These are phyloP conservation scores for Solanum paucissectum DNA, from an alignment of 257 asterid genomes.

Conservation along the genomic window DNA sequence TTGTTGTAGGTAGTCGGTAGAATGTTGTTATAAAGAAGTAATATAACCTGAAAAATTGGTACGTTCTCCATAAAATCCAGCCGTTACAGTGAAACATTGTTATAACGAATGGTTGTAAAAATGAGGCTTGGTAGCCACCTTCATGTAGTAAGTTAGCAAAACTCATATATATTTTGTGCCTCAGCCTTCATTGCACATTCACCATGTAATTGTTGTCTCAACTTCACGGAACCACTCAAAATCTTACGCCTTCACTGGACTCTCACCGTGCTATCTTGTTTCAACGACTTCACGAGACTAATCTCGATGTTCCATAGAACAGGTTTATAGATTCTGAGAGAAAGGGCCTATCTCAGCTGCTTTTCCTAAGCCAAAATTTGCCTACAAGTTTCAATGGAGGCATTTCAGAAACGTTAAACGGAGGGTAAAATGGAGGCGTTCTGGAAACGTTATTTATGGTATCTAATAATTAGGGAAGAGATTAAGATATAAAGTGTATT, in stretches of 20 bases:
- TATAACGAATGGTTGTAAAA: background rate
- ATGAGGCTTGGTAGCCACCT: background rate
- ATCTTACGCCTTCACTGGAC: conserved; percentile 19
- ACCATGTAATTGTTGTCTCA: background rate
- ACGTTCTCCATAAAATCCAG: background rate
- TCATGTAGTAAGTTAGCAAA: background rate
- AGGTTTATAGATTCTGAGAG: conserved; percentile 33
- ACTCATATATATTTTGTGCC: background rate
- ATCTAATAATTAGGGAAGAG: no score
- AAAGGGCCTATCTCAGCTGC: no score
- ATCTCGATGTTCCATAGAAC: conserved; percentile 65
- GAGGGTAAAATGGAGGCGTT: no score
- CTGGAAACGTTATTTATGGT: no score
- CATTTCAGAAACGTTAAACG: no score
- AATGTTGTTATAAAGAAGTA: no score
- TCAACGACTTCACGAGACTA: conserved; percentile 55
- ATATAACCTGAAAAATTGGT: background rate
- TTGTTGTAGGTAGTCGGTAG: background rate
- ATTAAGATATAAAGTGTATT: no score
- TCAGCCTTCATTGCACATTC: background rate
- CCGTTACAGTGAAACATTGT: background rate
- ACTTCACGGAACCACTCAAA: background rate
- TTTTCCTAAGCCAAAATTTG: no score
- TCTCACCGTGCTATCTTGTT: conserved; percentile 50
- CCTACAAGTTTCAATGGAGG: no score